Base-by-base conservation (phyloP, 1,139 yeast genomes). In the Trichomonascaceae sp. region DNA sequence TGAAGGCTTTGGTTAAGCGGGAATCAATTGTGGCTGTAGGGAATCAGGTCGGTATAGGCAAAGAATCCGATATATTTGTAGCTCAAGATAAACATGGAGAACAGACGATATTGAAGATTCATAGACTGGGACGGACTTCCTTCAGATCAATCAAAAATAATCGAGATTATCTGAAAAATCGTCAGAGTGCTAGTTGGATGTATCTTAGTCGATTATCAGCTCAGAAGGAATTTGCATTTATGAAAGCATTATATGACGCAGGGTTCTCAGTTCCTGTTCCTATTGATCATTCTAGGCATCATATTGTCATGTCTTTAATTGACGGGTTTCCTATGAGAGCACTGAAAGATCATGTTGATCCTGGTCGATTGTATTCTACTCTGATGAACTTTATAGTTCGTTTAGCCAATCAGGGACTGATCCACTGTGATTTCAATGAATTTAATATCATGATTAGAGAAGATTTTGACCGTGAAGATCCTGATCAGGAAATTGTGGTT, bases 401-500 rank as follows among this genome's bases (percentile, higher is more conserved):
- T 59, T 74, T 93, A 56, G 99, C 88, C 2, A 84, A 86, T 63
- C 81, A 85, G 62, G 99, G 99, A 1, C 76, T 93, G 58, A 91
- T 93, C 57, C 99, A 93, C 71, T 91, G 99, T 77, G 99, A 93
- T 75, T 93, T 85, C 71, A 93, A 93, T 70, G 99, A 93, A 70
- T 93, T 93, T 71, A 93, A 93, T 69, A 90, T 93, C 61, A 87
- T 93, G 78, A 86, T 95, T 47, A 77, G 87, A 53, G 84, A 85
- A 60, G 74, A 78, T 47, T 80, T 79, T 47, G 81, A 78, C 9
- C 78, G 77, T 43, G 81, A 78, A 8, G 78, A 77, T 43, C 79
- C 79, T 52, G 86, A 82, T 56, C 57, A 65, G 17, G 74, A 70
- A 53, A 88, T 90, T 62, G 85, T 90, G 22, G 96, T 93, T 24